These are phyloP conservation scores for Diatrype stigma DNA, from an alignment of 2,329 filamentous ascomycete species.

Conservation along the genomic window DNA sequence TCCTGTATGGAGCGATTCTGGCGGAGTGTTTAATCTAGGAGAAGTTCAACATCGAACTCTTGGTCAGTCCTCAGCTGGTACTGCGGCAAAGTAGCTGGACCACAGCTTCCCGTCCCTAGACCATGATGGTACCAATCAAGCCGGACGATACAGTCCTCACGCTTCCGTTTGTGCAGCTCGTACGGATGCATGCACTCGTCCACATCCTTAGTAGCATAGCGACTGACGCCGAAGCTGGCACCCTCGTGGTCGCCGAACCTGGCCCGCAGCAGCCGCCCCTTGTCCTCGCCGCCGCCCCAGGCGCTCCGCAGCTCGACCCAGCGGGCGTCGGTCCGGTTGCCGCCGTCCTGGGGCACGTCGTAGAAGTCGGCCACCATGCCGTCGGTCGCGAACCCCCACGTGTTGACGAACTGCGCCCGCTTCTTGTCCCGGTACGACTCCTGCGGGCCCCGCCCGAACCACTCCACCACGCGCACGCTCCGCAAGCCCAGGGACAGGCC, in stretches of 20 bases:
- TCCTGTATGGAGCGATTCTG: neutral
- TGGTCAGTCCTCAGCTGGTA: slow-evolving; percentile 40
- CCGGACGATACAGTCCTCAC: slow-evolving; percentile 50
- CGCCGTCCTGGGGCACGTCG: slow-evolving; percentile 65
- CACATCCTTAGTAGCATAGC: slow-evolving; percentile 51
- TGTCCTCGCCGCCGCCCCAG: slow-evolving; percentile 23
- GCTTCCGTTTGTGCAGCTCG: slow-evolving; percentile 48
- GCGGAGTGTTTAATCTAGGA: slow-evolving; percentile 34
- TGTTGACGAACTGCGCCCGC: slow-evolving; percentile 53
- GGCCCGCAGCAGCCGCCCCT: slow-evolving; percentile 36
- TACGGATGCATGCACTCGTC: slow-evolving; percentile 55
- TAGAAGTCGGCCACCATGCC: slow-evolving; percentile 57
- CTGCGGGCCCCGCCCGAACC: slow-evolving; percentile 65
- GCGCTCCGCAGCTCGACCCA: slow-evolving; percentile 49
- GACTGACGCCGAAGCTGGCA: slow-evolving; percentile 52
- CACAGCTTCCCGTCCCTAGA: slow-evolving; percentile 58
- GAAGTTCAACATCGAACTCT: slow-evolving; percentile 40
- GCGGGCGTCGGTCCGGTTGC: slow-evolving; percentile 59
- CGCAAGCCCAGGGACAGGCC: slow-evolving; percentile 50
- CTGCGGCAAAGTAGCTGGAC: slow-evolving; percentile 48
- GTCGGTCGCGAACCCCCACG: slow-evolving; percentile 43
- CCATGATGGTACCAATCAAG: slow-evolving; percentile 61
- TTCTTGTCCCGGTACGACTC: slow-evolving; percentile 67
- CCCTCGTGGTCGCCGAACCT: slow-evolving; percentile 42
- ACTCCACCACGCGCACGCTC: slow-evolving; percentile 40